These are phyloP conservation scores for Dryas octopetala DNA, from an alignment of 306 rosid species.

Conservation along the genomic window DNA sequence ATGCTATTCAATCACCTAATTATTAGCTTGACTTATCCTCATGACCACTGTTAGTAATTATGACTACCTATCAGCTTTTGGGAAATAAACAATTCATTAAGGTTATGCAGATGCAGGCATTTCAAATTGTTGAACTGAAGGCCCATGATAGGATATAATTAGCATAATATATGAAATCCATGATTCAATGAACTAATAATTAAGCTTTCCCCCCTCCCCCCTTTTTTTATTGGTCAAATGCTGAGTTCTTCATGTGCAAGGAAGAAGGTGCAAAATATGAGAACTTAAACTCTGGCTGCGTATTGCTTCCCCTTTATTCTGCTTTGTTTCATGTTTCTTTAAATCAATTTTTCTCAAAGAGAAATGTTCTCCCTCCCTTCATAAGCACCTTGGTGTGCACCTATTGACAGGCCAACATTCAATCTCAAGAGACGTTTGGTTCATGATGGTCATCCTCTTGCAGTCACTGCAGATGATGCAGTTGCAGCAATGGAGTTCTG, in stretches of 20 bases:
- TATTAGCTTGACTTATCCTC: conserved; percentile 8
- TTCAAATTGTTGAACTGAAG: neutral
- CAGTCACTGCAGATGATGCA: conserved; percentile 85
- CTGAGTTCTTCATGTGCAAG: neutral
- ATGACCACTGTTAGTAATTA: conserved; percentile 5
- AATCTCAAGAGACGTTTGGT: conserved; percentile 91
- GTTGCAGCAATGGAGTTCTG: conserved; percentile 82
- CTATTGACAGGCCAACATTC: conserved; percentile 82
- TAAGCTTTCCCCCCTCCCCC: neutral
- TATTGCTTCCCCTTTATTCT: neutral
- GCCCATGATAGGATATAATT: neutral
- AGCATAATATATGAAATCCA: neutral
- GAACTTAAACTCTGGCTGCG: neutral
- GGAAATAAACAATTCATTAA: neutral
- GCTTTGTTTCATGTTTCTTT: neutral
- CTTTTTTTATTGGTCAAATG: neutral
- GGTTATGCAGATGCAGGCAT: neutral
- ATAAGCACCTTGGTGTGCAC: conserved; percentile 44
- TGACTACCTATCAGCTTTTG: neutral
- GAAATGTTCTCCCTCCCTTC: neutral
- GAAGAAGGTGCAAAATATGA: neutral
- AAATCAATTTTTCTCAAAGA: neutral
- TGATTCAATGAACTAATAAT: neutral
- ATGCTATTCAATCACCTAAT: conserved; percentile 16
- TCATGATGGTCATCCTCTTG: conserved; percentile 94